phyloP scores from a whole-genome alignment of 2,329 filamentous ascomycete genomes.

The Blastomyces gilchristii region DNA sequence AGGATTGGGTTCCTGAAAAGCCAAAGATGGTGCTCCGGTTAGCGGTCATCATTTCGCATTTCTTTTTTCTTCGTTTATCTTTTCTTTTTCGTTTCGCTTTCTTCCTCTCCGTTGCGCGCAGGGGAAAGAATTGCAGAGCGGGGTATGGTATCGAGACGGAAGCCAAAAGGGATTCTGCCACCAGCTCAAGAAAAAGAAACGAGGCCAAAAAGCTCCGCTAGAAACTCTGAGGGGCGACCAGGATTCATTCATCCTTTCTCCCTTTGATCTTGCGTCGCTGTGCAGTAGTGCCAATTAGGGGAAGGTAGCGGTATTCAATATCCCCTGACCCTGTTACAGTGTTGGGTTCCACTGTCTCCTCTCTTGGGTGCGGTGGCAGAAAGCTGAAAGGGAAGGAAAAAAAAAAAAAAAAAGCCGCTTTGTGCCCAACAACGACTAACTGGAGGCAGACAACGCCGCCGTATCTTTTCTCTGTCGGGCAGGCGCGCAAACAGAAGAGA shows the following conservation, averaged over 20 bases:
- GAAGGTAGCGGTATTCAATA: too few relatives aligned
- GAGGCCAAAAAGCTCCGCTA: too few relatives aligned
- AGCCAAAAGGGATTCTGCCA: too few relatives aligned
- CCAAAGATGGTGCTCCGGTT: constrained; percentile 15
- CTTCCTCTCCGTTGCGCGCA: neutral
- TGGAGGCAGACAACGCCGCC: neutral
- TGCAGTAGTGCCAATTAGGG: too few relatives aligned
- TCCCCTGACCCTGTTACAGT: too few relatives aligned
- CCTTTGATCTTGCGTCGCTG: too few relatives aligned
- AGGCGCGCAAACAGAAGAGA: neutral
- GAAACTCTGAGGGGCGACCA: too few relatives aligned
- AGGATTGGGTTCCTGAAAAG: constrained; percentile 72
- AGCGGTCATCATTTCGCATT: constrained; percentile 17
- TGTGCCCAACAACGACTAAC: neutral
- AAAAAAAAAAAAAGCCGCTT: neutral
- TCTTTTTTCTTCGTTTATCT: neutral
- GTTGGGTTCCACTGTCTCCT: neutral
- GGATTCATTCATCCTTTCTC: too few relatives aligned
- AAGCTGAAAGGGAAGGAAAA: neutral
- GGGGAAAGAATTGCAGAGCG: neutral
- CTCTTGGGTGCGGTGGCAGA: neutral
- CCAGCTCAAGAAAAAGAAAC: too few relatives aligned
- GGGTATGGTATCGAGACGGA: too few relatives aligned
- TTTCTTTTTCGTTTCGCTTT: neutral
- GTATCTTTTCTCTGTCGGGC: neutral